phyloP scores from a whole-genome alignment of 805 yeast species.

The Candida insectorum region DNA sequence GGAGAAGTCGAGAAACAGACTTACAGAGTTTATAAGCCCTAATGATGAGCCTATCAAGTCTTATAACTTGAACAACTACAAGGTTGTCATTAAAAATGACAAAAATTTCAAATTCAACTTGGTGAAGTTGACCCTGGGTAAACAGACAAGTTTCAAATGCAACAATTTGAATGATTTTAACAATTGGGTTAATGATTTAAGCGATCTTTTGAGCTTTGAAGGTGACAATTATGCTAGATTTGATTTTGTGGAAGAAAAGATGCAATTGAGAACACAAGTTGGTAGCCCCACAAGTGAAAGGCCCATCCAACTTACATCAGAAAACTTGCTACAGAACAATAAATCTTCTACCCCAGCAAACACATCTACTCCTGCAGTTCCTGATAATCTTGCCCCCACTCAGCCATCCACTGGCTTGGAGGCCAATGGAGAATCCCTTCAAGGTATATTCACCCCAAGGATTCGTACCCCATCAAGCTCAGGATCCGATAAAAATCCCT shows the following conservation, averaged over 20 bases:
- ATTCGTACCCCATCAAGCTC: constrained; percentile 30
- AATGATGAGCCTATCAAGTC: constrained; percentile 39
- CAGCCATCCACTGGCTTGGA: constrained; percentile 2
- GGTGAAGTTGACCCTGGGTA: constrained; percentile 21
- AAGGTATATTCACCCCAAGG: constrained; percentile 37
- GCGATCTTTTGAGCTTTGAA: constrained; percentile 47
- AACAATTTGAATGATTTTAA: constrained; percentile 39
- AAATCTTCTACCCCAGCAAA: background rate
- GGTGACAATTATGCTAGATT: constrained; percentile 48
- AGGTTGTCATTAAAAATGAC: constrained; percentile 29
- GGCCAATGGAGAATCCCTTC: constrained; percentile 14
- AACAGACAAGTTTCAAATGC: constrained; percentile 43
- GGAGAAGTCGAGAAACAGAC: constrained; percentile 24
- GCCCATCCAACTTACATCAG: background rate
- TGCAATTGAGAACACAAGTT: constrained; percentile 18
- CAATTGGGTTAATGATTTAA: constrained; percentile 55
- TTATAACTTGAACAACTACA: constrained; percentile 38
- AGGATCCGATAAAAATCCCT: constrained; percentile 33
- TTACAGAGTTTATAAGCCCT: constrained; percentile 39
- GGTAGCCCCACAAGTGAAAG: background rate
- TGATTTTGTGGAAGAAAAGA: constrained; percentile 41
- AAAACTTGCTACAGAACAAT: background rate
- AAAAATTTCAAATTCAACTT: constrained; percentile 32
- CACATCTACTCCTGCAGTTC: background rate
- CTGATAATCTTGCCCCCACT: background rate